Base-by-base conservation (phyloP, 768 basidiomycete species). In the Mycena amicta region DNA sequence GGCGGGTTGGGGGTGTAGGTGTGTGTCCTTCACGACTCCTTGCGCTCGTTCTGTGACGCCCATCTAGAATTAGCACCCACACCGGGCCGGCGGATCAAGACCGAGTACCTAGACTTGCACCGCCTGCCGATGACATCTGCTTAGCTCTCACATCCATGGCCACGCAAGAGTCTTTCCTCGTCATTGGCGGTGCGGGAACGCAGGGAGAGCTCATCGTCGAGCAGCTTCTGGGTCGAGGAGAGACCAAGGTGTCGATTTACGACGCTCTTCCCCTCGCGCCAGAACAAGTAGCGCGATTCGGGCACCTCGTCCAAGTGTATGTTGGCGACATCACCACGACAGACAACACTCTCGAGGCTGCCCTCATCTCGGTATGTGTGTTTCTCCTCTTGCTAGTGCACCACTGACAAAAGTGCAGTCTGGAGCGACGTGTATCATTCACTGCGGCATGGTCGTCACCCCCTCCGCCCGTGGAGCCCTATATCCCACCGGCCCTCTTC, bases 101-200 rank as follows among this genome's bases (percentile, higher is more conserved):
- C n/a, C n/a, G n/a, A n/a, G n/a, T n/a, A n/a, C n/a, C n/a, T n/a
- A n/a, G n/a, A n/a, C n/a, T n/a, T n/a, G n/a, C n/a, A n/a, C n/a
- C n/a, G n/a, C n/a, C n/a, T n/a, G n/a, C n/a, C n/a, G n/a, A n/a
- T n/a, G n/a, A n/a, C n/a, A n/a, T n/a, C n/a, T n/a, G n/a, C n/a
- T n/a, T n/a, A n/a, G n/a, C 33, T 37, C 33, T 37, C 18, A 37
- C 33, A 8, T 37, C 22, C 43, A 45, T 45, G 43, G 43, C 43
- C 22, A 6, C 43, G 22, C 43, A 15, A 23, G 75, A 81, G 55
- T 72, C 72, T 0, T 82, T 80, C 64, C 68, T 82, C 23, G 78
- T 84, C 64, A 74, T 83, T 53, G 83, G 83, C 45, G 81, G 81
- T 25, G 75, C 76, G 40, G 74, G 77, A 13, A 73, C 77, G 62